Conservation (phyloP, 2,329 filamentous ascomycete species). For the Exophiala viscosa region DNA sequence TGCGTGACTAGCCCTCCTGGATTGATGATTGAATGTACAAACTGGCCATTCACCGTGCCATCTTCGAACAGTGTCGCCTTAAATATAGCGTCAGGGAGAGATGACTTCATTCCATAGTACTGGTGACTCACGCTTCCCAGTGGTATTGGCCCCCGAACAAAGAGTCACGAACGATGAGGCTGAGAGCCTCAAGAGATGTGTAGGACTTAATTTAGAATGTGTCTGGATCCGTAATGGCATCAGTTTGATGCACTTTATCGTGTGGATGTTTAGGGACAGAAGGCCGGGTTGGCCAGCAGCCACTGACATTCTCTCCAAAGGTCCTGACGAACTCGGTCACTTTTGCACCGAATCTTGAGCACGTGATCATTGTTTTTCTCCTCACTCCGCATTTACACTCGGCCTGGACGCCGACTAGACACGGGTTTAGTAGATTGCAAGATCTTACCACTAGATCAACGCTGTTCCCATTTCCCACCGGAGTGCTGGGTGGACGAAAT, state of each 20-base stretch:
- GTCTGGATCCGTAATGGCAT: slow-evolving; percentile 12
- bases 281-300: background rate
- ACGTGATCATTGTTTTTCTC: background rate
- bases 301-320: no score
- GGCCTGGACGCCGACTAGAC: no score
- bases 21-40: slow-evolving; percentile 1
- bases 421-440: no score
- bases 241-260: background rate
- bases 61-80: background rate
- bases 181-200: slow-evolving; percentile 1
- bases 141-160: background rate
- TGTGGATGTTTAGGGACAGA: background rate
- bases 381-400: no score
- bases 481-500: no score
- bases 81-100: background rate
- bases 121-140: background rate
- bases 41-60: background rate
- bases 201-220: background rate
- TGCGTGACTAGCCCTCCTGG: background rate
- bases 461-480: no score
- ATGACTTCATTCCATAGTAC: background rate
- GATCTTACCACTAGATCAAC: no score
- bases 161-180: background rate
- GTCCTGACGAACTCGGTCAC: no score
- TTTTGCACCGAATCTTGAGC: background rate